Evolutionary conservation across 441 rosid species (phyloP).

Genomic region (Croton laevigatus): DNA sequence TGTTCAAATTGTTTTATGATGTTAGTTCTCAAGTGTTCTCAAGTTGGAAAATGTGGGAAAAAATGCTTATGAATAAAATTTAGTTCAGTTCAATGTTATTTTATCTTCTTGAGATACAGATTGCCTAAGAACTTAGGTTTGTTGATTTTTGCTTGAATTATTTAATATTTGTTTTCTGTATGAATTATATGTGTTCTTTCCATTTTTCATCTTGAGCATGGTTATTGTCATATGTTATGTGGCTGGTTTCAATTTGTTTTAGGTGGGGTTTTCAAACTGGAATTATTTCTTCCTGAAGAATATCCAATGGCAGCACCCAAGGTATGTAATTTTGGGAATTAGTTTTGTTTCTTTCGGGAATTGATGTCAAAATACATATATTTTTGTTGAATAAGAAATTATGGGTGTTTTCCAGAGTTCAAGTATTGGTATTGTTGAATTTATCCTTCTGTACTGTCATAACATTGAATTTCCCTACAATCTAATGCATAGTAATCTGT

Average conservation of each 20-base stretch:
- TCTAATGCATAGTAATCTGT: neutral
- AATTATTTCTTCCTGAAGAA: constrained; percentile 97
- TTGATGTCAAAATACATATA: neutral
- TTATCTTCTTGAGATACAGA: neutral
- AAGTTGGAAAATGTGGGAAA: neutral
- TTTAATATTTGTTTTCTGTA: no score
- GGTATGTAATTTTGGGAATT: constrained; percentile 37
- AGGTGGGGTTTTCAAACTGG: constrained; percentile 99
- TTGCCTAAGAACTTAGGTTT: neutral
- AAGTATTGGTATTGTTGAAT: neutral
- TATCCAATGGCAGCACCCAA: constrained; percentile 99
- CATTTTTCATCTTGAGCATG: neutral
- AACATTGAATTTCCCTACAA: neutral
- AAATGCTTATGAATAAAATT: neutral
- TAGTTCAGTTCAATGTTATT: neutral
- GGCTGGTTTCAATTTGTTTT: constrained; percentile 21
- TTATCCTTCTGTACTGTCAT: neutral
- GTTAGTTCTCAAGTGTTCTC: neutral
- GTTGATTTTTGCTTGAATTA: no score
- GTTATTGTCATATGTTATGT: constrained; percentile 10
- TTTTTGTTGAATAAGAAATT: neutral
- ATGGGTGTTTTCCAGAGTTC: no score
- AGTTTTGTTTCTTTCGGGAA: neutral
- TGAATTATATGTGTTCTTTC: neutral
- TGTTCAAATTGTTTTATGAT: neutral